Percentiles rank a stretch among this genome's conserved stretches.
Conservation (phyloP, 1,284 basidiomycete genomes). For the Trametes polyzona region DNA sequence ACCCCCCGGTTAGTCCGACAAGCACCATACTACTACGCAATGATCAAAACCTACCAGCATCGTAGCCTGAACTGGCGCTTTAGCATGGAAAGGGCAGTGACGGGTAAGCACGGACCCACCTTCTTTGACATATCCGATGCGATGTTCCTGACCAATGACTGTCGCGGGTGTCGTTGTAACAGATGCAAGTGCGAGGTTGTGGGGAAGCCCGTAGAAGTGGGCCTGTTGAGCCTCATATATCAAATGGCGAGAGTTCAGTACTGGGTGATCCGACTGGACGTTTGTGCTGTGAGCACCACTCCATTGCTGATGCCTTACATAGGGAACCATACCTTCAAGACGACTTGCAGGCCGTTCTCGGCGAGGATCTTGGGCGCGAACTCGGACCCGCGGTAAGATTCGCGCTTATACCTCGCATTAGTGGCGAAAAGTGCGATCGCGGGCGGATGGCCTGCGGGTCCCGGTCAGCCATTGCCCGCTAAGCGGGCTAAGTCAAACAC, state of each 20-base stretch:
- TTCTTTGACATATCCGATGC: constrained; percentile 74
- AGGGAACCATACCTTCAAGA: constrained; percentile 65
- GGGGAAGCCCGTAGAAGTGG: constrained; percentile 72
- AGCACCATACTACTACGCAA: neutral
- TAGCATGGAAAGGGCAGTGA: neutral
- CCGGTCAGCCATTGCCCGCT: constrained; percentile 72
- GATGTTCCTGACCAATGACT: constrained; percentile 79
- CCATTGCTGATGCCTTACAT: neutral
- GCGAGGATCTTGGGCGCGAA: constrained; percentile 83
- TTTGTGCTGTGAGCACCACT: neutral
- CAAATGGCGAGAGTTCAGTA: constrained; percentile 79
- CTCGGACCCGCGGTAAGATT: constrained; percentile 84
- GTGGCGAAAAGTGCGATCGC: constrained; percentile 79
- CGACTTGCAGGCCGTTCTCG: constrained; percentile 74
- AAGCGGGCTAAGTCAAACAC: constrained; percentile 36
- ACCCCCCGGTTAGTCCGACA: neutral
- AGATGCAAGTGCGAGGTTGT: constrained; percentile 66
- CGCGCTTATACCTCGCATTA: constrained; percentile 72
- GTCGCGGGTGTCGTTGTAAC: constrained; percentile 82
- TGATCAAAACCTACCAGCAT: constrained; percentile 42
- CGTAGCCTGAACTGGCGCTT: constrained; percentile 41
- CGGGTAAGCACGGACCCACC: constrained; percentile 46
- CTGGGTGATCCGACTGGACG: constrained; percentile 70
- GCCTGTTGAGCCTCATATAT: constrained; percentile 89
- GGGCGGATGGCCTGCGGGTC: constrained; percentile 48